Evolutionary conservation across 441 rosid genomes (phyloP).

Genomic region (Viola pubescens): DNA sequence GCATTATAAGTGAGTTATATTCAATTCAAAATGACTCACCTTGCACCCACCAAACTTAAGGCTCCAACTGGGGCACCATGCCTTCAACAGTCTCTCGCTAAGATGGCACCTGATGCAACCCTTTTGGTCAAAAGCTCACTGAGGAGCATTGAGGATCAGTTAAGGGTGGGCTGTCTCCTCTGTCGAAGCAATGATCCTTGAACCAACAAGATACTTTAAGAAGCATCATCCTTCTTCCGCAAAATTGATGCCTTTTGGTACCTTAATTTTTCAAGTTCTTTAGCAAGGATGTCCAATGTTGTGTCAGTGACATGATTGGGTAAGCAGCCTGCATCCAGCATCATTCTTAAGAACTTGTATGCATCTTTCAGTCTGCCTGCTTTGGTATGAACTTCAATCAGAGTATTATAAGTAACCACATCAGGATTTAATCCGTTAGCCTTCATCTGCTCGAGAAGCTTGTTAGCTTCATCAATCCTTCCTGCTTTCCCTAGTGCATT

Average conservation of each 20-base stretch:
- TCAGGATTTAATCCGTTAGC: constrained; percentile 63
- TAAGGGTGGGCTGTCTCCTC: background rate
- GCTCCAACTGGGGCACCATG: background rate
- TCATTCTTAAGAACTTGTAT: constrained; percentile 52
- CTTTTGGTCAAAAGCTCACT: background rate
- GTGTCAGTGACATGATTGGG: constrained; percentile 85
- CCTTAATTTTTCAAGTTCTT: constrained; percentile 62
- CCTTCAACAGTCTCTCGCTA: background rate
- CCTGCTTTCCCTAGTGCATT: constrained; percentile 74
- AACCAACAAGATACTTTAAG: constrained; percentile 9
- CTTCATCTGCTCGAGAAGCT: constrained; percentile 71
- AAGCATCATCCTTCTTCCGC: constrained; percentile 24
- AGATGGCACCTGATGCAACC: background rate
- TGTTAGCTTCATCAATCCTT: constrained; percentile 50
- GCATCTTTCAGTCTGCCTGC: constrained; percentile 68
- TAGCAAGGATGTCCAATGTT: constrained; percentile 64
- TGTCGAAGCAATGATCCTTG: background rate
- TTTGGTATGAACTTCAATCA: constrained; percentile 78
- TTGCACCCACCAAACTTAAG: background rate
- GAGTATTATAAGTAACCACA: constrained; percentile 68
- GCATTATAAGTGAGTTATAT: background rate
- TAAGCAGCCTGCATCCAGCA: constrained; percentile 67
- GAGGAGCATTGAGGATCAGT: background rate
- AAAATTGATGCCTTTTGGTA: constrained; percentile 56
- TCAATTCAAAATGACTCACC: background rate